Evolutionary conservation across 1,284 basidiomycete genomes (phyloP).

Genomic region (Lentinula novae-zelandiae): DNA sequence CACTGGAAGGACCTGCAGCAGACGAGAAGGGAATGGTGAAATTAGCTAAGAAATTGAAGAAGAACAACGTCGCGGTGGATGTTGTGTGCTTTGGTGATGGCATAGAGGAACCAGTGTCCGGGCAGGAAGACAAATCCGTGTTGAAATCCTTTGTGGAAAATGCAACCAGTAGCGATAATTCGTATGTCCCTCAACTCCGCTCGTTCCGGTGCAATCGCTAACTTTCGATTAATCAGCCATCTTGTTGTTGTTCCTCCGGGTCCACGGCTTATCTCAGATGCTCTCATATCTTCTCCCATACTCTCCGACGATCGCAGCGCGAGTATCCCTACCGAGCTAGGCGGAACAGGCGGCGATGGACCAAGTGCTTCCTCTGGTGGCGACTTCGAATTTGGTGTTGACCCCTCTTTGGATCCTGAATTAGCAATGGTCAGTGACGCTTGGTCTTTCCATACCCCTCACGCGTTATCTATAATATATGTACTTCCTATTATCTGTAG

Average conservation of each 20-base stretch:
- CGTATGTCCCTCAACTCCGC: constrained; percentile 44
- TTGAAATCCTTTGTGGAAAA: constrained; percentile 77
- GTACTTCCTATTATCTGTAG: constrained; percentile 35
- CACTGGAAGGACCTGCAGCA: constrained; percentile 62
- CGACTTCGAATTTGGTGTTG: constrained; percentile 87
- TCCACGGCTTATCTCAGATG: constrained; percentile 79
- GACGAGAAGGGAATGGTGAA: constrained; percentile 78
- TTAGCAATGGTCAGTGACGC: constrained; percentile 80
- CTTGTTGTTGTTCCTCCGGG: constrained; percentile 80
- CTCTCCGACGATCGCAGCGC: constrained; percentile 74
- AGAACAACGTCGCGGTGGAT: constrained; percentile 98
- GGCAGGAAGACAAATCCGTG: constrained; percentile 56
- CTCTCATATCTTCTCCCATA: constrained; percentile 78
- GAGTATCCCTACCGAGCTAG: constrained; percentile 63
- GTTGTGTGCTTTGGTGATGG: constrained; percentile 80
- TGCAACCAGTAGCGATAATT: constrained; percentile 77
- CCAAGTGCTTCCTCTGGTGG: constrained; percentile 40
- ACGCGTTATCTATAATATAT: background rate
- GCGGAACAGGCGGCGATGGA: constrained; percentile 44
- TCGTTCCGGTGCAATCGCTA: constrained; percentile 2
- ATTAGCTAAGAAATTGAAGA: constrained; percentile 96
- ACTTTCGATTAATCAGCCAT: constrained; percentile 51
- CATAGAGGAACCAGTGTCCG: constrained; percentile 48
- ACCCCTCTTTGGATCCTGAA: constrained; percentile 94
- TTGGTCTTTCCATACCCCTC: no score